phyloP scores from a whole-genome alignment of 768 basidiomycete species.

The Podaxis carcinomalis region DNA sequence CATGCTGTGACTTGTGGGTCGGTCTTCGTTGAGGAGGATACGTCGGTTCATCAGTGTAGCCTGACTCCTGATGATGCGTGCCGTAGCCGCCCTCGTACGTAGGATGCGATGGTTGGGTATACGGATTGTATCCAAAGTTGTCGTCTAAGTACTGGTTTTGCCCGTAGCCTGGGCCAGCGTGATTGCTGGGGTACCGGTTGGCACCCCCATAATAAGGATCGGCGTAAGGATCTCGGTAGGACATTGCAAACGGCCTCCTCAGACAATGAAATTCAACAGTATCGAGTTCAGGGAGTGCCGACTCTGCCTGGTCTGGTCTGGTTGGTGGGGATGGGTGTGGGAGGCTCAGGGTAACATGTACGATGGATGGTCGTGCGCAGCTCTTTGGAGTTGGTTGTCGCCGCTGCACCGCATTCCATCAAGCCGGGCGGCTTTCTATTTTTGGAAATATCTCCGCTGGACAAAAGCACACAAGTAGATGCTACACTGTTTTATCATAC shows the following conservation, averaged over 20 bases:
- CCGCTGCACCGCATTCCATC: constrained; percentile 7
- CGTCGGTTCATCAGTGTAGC: constrained; percentile 5
- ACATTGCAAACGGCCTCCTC: constrained; percentile 29
- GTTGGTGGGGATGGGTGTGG: neutral
- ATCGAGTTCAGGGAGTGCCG: neutral
- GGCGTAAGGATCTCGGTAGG: constrained; percentile 54
- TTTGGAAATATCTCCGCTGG: neutral
- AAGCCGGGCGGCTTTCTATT: neutral
- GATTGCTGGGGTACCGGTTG: constrained; percentile 18
- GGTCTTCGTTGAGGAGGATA: constrained; percentile 12
- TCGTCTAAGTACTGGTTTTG: constrained; percentile 26
- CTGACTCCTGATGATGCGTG: neutral
- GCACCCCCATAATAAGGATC: constrained; percentile 22
- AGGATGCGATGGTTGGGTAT: constrained; percentile 51
- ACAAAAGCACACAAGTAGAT: neutral
- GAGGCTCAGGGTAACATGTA: neutral
- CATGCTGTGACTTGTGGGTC: constrained; percentile 7
- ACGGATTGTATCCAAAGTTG: constrained; percentile 31
- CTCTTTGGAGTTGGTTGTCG: neutral
- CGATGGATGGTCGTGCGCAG: neutral
- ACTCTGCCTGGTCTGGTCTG: neutral
- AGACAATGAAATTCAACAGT: neutral
- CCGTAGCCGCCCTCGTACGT: constrained; percentile 43
- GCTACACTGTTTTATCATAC: neutral
- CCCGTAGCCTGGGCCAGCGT: constrained; percentile 12